Conservation (phyloP, 495 filamentous ascomycete genomes). For the Echria macrotheca region DNA sequence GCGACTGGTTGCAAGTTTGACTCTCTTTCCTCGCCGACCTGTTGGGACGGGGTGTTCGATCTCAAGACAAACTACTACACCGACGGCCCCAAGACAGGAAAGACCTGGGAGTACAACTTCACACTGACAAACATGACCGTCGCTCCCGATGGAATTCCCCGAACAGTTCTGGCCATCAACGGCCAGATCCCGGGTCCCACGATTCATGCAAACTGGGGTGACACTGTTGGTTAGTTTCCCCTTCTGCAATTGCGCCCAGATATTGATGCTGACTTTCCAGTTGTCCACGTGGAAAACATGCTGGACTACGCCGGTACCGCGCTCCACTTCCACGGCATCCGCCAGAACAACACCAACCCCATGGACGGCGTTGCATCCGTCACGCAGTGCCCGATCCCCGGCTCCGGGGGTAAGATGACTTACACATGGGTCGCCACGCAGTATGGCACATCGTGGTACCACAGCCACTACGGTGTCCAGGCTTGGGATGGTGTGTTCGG, state of each 20-base stretch:
- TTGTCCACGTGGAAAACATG: conserved; percentile 47
- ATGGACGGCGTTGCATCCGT: conserved; percentile 38
- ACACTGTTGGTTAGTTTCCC: conserved; percentile 32
- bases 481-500: conserved; percentile 8
- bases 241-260: background rate
- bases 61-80: conserved; percentile 53
- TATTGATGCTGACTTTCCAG: background rate
- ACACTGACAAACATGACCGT: conserved; percentile 39
- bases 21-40: background rate
- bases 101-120: conserved; percentile 41
- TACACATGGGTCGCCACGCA: conserved; percentile 43
- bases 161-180: conserved; percentile 39
- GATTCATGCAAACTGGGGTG: conserved; percentile 41
- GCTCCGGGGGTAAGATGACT: conserved; percentile 33
- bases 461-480: conserved; percentile 44
- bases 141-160: conserved; percentile 42
- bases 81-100: conserved; percentile 39
- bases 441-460: conserved; percentile 52
- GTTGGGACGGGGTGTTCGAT: conserved; percentile 32
- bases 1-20: conserved; percentile 7
- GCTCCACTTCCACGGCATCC: conserved; percentile 52
- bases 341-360: conserved; percentile 25
- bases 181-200: conserved; percentile 40
- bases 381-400: conserved; percentile 45
- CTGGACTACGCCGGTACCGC: conserved; percentile 26